Conservation (phyloP, 129 eudicot genomes). For the Artemisia tridentata region DNA sequence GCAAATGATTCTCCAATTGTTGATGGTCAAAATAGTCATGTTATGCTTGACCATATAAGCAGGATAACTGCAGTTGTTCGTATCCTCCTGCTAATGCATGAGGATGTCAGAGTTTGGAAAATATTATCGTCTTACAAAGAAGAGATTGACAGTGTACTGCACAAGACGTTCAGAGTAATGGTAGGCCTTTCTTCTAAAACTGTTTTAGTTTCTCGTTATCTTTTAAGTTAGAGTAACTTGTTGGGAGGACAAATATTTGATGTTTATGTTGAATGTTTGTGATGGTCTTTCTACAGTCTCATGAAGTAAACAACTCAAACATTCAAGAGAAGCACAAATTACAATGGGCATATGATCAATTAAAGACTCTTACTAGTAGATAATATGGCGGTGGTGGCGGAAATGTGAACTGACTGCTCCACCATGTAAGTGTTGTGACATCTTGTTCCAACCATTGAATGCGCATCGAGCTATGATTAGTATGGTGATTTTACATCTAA, state of each 20-base stretch:
- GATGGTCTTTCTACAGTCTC: background rate
- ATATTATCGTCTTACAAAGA: constrained; percentile 43
- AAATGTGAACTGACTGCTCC: background rate
- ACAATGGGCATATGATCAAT: constrained; percentile 45
- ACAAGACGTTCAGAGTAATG: constrained; percentile 40
- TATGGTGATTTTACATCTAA: no score
- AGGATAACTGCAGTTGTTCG: constrained; percentile 47
- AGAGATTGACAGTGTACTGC: constrained; percentile 45
- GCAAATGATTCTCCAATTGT: constrained; percentile 27
- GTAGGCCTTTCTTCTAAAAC: constrained; percentile 30
- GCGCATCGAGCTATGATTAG: no score
- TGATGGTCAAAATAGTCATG: constrained; percentile 21
- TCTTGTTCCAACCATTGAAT: no score
- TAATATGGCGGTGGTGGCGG: background rate
- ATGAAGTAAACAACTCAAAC: constrained; percentile 23
- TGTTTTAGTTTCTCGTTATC: no score
- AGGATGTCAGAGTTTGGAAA: constrained; percentile 45
- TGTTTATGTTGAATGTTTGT: no score
- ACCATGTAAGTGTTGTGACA: no score
- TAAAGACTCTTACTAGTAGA: constrained; percentile 36
- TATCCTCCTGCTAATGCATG: constrained; percentile 39
- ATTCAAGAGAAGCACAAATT: constrained; percentile 57
- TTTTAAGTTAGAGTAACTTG: no score
- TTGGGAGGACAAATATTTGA: no score
- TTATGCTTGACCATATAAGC: constrained; percentile 30